These are phyloP conservation scores for Allantophomopsis lycopodina DNA, from an alignment of 2,329 filamentous ascomycete genomes.

Conservation along the genomic window DNA sequence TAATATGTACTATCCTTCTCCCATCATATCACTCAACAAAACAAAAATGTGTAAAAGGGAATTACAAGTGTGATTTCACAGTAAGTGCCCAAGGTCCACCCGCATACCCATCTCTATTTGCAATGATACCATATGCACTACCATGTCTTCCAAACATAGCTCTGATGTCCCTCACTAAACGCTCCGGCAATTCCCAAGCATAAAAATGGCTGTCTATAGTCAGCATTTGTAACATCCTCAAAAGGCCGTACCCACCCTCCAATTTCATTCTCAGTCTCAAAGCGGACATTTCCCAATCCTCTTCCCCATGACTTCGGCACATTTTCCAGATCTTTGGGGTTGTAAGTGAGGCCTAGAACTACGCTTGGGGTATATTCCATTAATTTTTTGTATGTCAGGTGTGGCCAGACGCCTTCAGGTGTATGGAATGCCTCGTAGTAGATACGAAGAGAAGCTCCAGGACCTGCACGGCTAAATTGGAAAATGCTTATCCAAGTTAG, in stretches of 20 bases:
- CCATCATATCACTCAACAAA: too few species aligned
- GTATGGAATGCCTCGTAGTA: slow-evolving; percentile 54
- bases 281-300: slow-evolving; percentile 47
- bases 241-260: slow-evolving; percentile 23
- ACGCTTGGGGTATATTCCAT: background rate
- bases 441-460: slow-evolving; percentile 52
- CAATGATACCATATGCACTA: slow-evolving; percentile 22
- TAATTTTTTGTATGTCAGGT: too few species aligned
- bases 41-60: too few species aligned
- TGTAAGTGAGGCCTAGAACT: background rate
- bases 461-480: slow-evolving; percentile 54
- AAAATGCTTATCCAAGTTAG: slow-evolving; percentile 65
- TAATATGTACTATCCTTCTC: too few species aligned
- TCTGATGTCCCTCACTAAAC: slow-evolving; percentile 35
- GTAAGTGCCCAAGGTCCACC: too few species aligned
- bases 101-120: slow-evolving; percentile 9
- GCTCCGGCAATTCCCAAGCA: slow-evolving; percentile 40
- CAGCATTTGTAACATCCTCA: too few species aligned
- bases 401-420: background rate
- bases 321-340: slow-evolving; percentile 39
- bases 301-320: slow-evolving; percentile 39
- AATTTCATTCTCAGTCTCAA: slow-evolving; percentile 30
- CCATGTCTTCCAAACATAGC: slow-evolving; percentile 42
- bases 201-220: slow-evolving; percentile 34
- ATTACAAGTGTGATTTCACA: too few species aligned